Base-by-base conservation (phyloP, 2,329 filamentous ascomycete genomes). In the Penicillium italicum region DNA sequence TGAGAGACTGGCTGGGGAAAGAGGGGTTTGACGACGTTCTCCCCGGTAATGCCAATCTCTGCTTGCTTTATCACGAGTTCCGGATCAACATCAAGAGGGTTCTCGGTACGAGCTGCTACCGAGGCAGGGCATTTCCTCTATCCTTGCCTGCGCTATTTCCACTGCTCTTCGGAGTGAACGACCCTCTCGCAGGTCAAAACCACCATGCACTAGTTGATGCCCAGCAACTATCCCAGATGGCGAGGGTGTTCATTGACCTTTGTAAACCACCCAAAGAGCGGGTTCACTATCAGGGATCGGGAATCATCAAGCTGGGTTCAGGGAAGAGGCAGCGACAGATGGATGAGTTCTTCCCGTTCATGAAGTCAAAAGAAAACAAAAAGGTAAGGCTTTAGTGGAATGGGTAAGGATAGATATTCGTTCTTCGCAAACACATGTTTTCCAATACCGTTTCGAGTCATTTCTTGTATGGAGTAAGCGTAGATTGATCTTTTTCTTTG, bases 161-260 rank as follows among this genome's bases (percentile, higher is more conserved):
- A 12, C 1, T 52, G n/a, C 31, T 56, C 11, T 56, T 44, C 10
- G 24, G 24, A 24, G 8, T 6, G 5, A 9, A 28, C 1, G 34
- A 50, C 11, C 5, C 4, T 5, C 53, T 55, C 10, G 1, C 40
- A 1, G 53, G 53, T 9, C 34, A 26, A 0, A 55, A 55, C 7
- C 43, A 56, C 37, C 38, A 44, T 45, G 49, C 54, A 12, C 24
- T 56, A 2, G 30, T 44, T 14, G 49, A 56, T 10, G 44, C 54
- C 5, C 26, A 40, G 38, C 50, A 50, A 22, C 28, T 50, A 18
- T 8, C 44, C 3, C 20, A 33, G n/a, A 20, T 57, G 20, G 7
- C 22, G 2, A 26, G 24, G 2, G 1, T 50, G 20, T 57, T 50
- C 9, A 7, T 50, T 33, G 34, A 53, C 12, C 44, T 53, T 1